Evolutionary conservation across 2,329 filamentous ascomycete genomes (phyloP).

Genomic region (Phaeosphaeriaceae sp.): DNA sequence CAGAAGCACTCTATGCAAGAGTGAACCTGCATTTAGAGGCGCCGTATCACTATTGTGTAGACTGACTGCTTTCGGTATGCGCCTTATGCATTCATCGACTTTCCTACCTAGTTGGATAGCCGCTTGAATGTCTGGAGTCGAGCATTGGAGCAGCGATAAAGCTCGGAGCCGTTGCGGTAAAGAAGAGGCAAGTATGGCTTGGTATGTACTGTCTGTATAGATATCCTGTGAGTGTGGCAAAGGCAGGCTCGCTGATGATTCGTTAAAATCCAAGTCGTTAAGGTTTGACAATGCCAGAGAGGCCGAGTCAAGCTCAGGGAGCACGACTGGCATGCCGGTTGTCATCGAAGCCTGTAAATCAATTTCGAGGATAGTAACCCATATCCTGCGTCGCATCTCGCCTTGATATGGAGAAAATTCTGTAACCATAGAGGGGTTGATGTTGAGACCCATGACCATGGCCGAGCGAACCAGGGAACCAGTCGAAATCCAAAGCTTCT

Average conservation of each 20-base stretch:
- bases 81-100: conserved; percentile 14
- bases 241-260: conserved; percentile 13
- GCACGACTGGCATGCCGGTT: conserved; percentile 22
- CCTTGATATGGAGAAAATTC: conserved; percentile 40
- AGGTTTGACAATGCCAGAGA: conserved; percentile 22
- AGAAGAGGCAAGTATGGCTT: conserved; percentile 23
- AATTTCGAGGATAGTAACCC: conserved; percentile 53
- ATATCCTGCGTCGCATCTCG: conserved; percentile 54
- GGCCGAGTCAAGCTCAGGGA: conserved; percentile 14
- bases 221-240: conserved; percentile 5
- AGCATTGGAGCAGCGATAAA: conserved; percentile 21
- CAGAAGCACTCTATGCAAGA: conserved; percentile 22
- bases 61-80: conserved; percentile 14
- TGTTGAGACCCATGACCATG: conserved; percentile 52
- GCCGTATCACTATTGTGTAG: conserved; percentile 7
- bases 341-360: conserved; percentile 40
- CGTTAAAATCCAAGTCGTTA: conserved; percentile 26
- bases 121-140: conserved; percentile 14
- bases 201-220: conserved; percentile 25
- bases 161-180: conserved; percentile 22
- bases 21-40: conserved; percentile 8
- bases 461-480: conserved; percentile 51
- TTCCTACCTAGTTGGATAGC: conserved; percentile 16
- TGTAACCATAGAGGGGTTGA: conserved; percentile 44
- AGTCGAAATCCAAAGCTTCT: conserved; percentile 30